phyloP scores from a whole-genome alignment of 371 early-diverging fungal species.

The Apophysomyces variabilis region DNA sequence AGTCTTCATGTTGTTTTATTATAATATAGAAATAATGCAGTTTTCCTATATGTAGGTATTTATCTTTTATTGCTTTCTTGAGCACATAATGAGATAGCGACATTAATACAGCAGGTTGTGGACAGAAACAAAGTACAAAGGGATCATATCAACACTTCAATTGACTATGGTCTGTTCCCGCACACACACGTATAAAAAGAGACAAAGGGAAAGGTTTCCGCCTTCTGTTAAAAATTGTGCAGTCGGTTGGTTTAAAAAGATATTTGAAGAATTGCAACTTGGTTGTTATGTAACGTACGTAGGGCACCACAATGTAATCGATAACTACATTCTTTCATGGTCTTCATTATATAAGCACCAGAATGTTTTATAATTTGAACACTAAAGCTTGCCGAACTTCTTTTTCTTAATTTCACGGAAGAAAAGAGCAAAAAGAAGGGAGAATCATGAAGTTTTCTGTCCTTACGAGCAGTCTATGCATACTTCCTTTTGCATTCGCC shows the following conservation, averaged over 20 bases:
- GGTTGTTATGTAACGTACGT: constrained; percentile 5
- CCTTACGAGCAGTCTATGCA: neutral
- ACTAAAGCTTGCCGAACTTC: neutral
- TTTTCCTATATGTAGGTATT: no score
- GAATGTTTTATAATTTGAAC: neutral
- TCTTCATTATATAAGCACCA: neutral
- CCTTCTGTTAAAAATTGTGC: neutral
- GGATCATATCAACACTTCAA: no score
- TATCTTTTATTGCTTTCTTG: no score
- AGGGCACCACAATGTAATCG: neutral
- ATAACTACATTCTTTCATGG: constrained; percentile 7
- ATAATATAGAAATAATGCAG: no score
- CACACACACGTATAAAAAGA: no score
- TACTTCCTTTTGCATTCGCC: constrained; percentile 1
- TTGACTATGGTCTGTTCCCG: no score
- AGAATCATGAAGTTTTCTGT: constrained; percentile 6
- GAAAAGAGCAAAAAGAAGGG: neutral
- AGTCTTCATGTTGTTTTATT: neutral
- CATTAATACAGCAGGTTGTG: no score
- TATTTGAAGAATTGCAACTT: constrained; percentile 7
- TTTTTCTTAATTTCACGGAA: neutral
- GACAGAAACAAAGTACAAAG: no score
- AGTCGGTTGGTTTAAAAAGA: constrained; percentile 8
- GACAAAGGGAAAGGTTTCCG: neutral
- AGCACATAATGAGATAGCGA: no score